phyloP scores from a whole-genome alignment of 306 rosid species.

The Dalbergia cochinchinensis region DNA sequence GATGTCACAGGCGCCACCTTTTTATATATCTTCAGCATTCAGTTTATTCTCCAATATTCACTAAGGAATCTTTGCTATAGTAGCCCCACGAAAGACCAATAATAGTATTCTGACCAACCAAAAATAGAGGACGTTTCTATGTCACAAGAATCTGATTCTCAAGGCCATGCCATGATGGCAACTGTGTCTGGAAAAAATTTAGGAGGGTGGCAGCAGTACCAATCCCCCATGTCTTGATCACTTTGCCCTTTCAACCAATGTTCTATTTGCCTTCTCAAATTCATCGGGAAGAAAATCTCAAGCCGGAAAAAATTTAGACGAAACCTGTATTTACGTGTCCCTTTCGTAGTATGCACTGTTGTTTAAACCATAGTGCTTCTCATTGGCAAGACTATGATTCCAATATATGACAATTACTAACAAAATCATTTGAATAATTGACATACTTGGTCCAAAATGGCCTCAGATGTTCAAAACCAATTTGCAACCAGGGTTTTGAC shows the following conservation, averaged over 20 bases:
- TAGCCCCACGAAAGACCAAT: conserved; percentile 62
- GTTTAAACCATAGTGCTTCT: conserved; percentile 53
- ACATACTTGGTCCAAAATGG: conserved; percentile 95
- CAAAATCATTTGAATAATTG: conserved; percentile 91
- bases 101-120: conserved; percentile 70
- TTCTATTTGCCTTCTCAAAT: conserved; percentile 59
- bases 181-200: conserved; percentile 55
- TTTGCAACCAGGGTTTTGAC: conserved; percentile 96
- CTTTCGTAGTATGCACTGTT: conserved; percentile 38
- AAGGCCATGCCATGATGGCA: conserved; percentile 54
- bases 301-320: conserved; percentile 60
- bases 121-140: conserved; percentile 67
- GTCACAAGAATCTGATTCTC: conserved; percentile 74
- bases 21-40: conserved; percentile 51
- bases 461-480: conserved; percentile 96
- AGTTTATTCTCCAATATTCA: conserved; percentile 66
- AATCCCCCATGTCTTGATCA: conserved; percentile 48
- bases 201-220: conserved; percentile 57
- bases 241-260: conserved; percentile 57
- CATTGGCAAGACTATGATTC: conserved; percentile 69
- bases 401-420: conserved; percentile 91
- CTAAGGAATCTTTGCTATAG: conserved; percentile 60
- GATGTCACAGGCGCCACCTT: conserved; percentile 56
- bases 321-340: conserved; percentile 54
- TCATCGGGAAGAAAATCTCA: conserved; percentile 56